phyloP scores from a whole-genome alignment of 2,329 filamentous ascomycete genomes.

The Remersonia thermophila region DNA sequence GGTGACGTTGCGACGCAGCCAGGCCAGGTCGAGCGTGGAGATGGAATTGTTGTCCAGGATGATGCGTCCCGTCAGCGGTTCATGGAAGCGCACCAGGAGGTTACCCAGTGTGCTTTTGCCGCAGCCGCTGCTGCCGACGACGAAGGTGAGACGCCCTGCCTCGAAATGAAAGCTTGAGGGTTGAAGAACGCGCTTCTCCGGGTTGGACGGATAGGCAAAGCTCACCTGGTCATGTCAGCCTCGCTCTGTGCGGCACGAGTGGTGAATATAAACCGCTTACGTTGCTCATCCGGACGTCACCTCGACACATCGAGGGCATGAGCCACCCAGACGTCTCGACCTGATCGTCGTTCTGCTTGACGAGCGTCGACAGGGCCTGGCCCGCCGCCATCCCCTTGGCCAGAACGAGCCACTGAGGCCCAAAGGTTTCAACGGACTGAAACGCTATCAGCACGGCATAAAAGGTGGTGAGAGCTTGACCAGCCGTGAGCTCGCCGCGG shows the following conservation, averaged over 20 bases:
- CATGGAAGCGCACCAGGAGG: conserved; percentile 67
- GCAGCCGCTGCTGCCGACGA: conserved; percentile 78
- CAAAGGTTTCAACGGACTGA: conserved; percentile 58
- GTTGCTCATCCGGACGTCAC: conserved; percentile 56
- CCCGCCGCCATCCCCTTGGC: conserved; percentile 70
- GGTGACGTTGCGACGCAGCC: conserved; percentile 67
- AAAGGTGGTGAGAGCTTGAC: conserved; percentile 69
- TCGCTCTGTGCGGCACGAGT: neutral
- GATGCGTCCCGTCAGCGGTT: conserved; percentile 51
- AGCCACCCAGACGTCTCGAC: conserved; percentile 10
- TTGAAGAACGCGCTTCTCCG: conserved; percentile 45
- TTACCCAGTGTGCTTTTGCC: conserved; percentile 85
- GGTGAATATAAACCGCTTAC: conserved; percentile 31
- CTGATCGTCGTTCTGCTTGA: conserved; percentile 21
- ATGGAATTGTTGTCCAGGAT: conserved; percentile 54
- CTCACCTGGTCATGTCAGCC: conserved; percentile 42
- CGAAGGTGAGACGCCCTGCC: conserved; percentile 60
- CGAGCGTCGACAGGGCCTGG: conserved; percentile 41
- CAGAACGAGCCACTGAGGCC: conserved; percentile 66
- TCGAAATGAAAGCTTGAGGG: conserved; percentile 57
- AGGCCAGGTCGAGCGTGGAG: conserved; percentile 49
- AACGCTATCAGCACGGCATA: conserved; percentile 69
- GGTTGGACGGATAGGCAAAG: conserved; percentile 69
- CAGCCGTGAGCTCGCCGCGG: conserved; percentile 44
- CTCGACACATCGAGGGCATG: conserved; percentile 36